Evolutionary conservation across 139 green algal species (phyloP).

Genomic region (Picochlorum sp.): DNA sequence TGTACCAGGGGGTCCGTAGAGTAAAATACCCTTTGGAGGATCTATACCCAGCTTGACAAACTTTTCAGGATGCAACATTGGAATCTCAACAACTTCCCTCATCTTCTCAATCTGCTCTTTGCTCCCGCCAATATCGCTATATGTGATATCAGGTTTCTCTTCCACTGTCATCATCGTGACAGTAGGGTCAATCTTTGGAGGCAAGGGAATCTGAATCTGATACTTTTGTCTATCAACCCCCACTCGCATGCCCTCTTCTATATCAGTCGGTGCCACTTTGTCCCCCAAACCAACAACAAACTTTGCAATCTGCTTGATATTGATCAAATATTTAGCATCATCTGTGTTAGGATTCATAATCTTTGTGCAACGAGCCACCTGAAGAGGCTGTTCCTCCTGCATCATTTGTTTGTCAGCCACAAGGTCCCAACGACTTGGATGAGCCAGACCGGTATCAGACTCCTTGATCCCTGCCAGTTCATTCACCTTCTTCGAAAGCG

Average conservation of each 20-base stretch:
- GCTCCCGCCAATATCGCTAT: conserved; percentile 88
- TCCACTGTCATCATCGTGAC: conserved; percentile 99
- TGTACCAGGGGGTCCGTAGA: conserved; percentile 82
- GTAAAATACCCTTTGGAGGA: conserved; percentile 95
- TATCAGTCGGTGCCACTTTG: conserved; percentile 94
- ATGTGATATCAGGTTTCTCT: conserved; percentile 97
- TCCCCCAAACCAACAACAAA: conserved; percentile 98
- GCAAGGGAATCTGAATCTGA: conserved; percentile 95
- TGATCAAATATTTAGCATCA: conserved; percentile 99
- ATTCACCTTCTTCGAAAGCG: conserved; percentile 32
- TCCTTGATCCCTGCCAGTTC: conserved; percentile 52
- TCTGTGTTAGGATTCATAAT: conserved; percentile 98
- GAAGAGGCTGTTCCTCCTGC: conserved; percentile 92
- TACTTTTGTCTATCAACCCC: conserved; percentile 98
- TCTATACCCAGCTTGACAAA: conserved; percentile 97
- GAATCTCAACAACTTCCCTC: conserved; percentile 93
- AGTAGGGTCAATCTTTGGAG: conserved; percentile 95
- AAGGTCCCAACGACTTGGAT: conserved; percentile 96
- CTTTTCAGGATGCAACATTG: conserved; percentile 97
- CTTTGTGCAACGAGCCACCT: conserved; percentile 97
- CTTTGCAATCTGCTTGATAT: conserved; percentile 99
- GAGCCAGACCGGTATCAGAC: conserved; percentile 85
- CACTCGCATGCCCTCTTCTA: conserved; percentile 99
- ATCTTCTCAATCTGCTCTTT: conserved; percentile 99
- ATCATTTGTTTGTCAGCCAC: conserved; percentile 98